These are phyloP conservation scores for Botrytis aclada DNA, from an alignment of 2,329 filamentous ascomycete species.

Conservation along the genomic window DNA sequence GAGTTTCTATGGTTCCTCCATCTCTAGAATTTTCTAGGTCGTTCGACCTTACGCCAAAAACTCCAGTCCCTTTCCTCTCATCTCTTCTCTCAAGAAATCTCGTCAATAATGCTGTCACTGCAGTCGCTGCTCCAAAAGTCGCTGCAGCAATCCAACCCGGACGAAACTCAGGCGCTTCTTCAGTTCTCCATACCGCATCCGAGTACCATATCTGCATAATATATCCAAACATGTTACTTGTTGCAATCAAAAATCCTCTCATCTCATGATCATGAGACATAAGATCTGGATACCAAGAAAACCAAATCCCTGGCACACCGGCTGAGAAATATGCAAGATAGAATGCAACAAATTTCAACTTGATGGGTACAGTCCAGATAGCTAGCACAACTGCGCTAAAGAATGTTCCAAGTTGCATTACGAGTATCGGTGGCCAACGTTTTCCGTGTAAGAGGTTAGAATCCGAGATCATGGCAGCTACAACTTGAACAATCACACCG, in stretches of 20 bases:
- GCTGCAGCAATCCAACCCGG: slow-evolving; percentile 26
- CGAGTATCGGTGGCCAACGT: slow-evolving; percentile 30
- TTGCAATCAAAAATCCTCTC: slow-evolving; percentile 30
- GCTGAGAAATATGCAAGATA: slow-evolving; percentile 22
- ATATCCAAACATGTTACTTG: slow-evolving; percentile 27
- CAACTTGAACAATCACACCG: slow-evolving; percentile 27
- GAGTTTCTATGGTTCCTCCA: background rate
- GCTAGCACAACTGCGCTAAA: slow-evolving; percentile 34
- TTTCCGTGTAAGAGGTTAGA: slow-evolving; percentile 29
- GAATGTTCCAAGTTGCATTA: slow-evolving; percentile 29
- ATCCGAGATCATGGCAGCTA: slow-evolving; percentile 31
- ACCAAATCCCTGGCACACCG: slow-evolving; percentile 25
- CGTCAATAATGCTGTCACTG: background rate
- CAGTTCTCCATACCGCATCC: slow-evolving; percentile 32
- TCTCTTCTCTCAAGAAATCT: slow-evolving; percentile 19
- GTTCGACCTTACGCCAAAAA: background rate
- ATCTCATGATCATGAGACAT: slow-evolving; percentile 27
- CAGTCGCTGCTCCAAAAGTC: slow-evolving; percentile 15
- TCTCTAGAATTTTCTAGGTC: background rate
- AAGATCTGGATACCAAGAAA: slow-evolving; percentile 26
- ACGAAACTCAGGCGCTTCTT: slow-evolving; percentile 27
- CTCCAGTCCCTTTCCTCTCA: slow-evolving; percentile 8
- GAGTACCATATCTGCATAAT: slow-evolving; percentile 30
- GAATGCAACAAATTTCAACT: slow-evolving; percentile 18
- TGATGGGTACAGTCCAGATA: slow-evolving; percentile 22